Conservation (phyloP, 805 yeast species). For the Spathaspora arborariae region DNA sequence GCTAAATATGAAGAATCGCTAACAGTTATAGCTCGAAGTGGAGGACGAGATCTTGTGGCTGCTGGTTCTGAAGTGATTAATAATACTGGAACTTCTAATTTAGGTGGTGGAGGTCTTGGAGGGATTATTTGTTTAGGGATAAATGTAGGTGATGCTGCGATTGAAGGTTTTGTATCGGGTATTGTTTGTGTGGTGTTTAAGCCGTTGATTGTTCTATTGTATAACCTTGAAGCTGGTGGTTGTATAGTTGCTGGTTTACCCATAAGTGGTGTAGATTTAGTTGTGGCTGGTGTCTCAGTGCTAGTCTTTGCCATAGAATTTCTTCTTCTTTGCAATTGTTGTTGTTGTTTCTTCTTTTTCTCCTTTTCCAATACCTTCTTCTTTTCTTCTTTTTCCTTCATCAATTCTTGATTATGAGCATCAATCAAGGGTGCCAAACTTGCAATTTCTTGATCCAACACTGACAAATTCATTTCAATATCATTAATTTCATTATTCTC, state of each 20-base stretch:
- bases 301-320: slow-evolving; percentile 5
- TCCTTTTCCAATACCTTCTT: slow-evolving; percentile 18
- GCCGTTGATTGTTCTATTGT: slow-evolving; percentile 19
- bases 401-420: slow-evolving; percentile 28
- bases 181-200: background rate
- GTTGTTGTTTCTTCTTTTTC: slow-evolving; percentile 14
- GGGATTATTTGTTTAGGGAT: slow-evolving; percentile 9
- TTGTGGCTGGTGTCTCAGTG: slow-evolving; percentile 21
- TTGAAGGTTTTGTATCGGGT: background rate
- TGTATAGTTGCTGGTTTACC: slow-evolving; percentile 45
- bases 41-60: slow-evolving; percentile 17
- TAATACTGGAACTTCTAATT: slow-evolving; percentile 28
- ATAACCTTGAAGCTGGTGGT: slow-evolving; percentile 38
- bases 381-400: slow-evolving; percentile 19
- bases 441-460: slow-evolving; percentile 39
- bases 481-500: slow-evolving; percentile 10
- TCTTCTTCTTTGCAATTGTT: slow-evolving; percentile 8
- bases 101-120: slow-evolving; percentile 34
- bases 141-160: background rate
- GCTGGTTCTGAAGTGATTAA: slow-evolving; percentile 22
- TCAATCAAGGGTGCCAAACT: slow-evolving; percentile 37
- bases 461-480: slow-evolving; percentile 25
- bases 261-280: slow-evolving; percentile 33
- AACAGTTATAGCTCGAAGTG: slow-evolving; percentile 27
- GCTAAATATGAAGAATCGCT: slow-evolving; percentile 13